These are phyloP conservation scores for Pholiota conissans DNA, from an alignment of 768 basidiomycete species.

Conservation along the genomic window DNA sequence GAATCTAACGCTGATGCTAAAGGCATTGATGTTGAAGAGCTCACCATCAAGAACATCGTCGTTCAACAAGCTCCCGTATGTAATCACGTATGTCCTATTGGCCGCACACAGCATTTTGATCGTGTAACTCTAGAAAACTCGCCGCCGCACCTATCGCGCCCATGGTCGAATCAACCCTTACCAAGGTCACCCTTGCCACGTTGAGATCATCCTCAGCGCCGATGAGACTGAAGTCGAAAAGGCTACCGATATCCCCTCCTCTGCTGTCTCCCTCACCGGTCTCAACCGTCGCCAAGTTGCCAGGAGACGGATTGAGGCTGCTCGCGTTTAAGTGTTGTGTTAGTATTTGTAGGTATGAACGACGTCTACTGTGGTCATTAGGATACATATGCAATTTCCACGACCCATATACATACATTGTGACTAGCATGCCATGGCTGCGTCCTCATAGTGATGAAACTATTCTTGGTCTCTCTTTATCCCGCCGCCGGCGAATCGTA, in stretches of 20 bases:
- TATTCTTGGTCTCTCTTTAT: too few species aligned
- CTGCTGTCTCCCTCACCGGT: slow-evolving; percentile 50
- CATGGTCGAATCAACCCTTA: slow-evolving; percentile 99
- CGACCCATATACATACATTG: slow-evolving; percentile 18
- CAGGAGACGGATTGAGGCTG: slow-evolving; percentile 85
- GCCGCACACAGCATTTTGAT: not conserved
- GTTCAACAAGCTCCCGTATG: slow-evolving; percentile 97
- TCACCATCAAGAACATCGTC: slow-evolving; percentile 93
- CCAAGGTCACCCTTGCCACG: slow-evolving; percentile 96
- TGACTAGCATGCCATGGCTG: slow-evolving; percentile 13
- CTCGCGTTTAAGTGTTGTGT: slow-evolving; percentile 47
- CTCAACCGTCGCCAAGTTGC: slow-evolving; percentile 87
- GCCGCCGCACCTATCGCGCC: slow-evolving; percentile 98
- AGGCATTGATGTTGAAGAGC: slow-evolving; percentile 90
- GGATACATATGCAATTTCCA: not conserved
- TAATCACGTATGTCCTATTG: slow-evolving; percentile 17
- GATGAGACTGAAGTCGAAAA: slow-evolving; percentile 86
- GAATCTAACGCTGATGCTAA: slow-evolving; percentile 99
- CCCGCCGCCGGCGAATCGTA: too few species aligned
- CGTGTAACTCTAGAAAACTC: slow-evolving; percentile 74
- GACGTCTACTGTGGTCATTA: too few species aligned
- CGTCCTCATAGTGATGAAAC: not conserved
- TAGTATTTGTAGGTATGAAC: slow-evolving; percentile 8
- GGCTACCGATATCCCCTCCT: slow-evolving; percentile 76
- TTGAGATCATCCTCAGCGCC: slow-evolving; percentile 89